These are phyloP conservation scores for Vitis vinifera DNA, from an alignment of 164 flowering plant genomes.

Conservation along the genomic window DNA sequence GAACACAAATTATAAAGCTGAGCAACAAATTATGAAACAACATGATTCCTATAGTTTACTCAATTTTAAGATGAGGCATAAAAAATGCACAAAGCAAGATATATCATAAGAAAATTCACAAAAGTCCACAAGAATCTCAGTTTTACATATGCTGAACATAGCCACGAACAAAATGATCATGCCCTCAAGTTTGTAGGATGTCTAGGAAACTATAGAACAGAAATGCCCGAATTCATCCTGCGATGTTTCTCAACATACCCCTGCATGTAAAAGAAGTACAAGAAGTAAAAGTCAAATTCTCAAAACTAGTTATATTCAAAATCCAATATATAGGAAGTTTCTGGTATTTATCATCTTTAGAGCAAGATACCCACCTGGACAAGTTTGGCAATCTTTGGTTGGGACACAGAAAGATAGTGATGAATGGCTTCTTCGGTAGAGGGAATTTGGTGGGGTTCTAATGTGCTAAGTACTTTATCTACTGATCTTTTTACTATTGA, in stretches of 20 bases:
- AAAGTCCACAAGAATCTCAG: neutral
- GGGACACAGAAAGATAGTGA: slow-evolving; percentile 64
- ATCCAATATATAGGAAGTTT: neutral
- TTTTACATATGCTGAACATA: neutral
- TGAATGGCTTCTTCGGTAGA: slow-evolving; percentile 47
- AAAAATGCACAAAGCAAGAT: neutral
- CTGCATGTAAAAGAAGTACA: slow-evolving; percentile 52
- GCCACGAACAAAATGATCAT: slow-evolving; percentile 9
- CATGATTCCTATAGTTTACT: neutral
- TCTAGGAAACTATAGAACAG: slow-evolving; percentile 17
- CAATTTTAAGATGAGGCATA: neutral
- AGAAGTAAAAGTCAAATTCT: slow-evolving; percentile 12
- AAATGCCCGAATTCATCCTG: slow-evolving; percentile 9
- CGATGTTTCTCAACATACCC: slow-evolving; percentile 68
- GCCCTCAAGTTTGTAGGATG: slow-evolving; percentile 3
- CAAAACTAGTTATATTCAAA: neutral
- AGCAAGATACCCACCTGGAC: slow-evolving; percentile 60
- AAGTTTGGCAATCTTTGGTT: slow-evolving; percentile 74
- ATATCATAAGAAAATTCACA: neutral
- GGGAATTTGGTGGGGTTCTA: slow-evolving; percentile 68
- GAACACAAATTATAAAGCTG: no score
- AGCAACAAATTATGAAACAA: neutral
- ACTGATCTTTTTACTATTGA: slow-evolving; percentile 75
- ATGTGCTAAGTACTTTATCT: slow-evolving; percentile 73
- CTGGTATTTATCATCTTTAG: slow-evolving; percentile 2